Conservation (phyloP, 1,284 basidiomycete genomes). For the Ustilago bromivora region DNA sequence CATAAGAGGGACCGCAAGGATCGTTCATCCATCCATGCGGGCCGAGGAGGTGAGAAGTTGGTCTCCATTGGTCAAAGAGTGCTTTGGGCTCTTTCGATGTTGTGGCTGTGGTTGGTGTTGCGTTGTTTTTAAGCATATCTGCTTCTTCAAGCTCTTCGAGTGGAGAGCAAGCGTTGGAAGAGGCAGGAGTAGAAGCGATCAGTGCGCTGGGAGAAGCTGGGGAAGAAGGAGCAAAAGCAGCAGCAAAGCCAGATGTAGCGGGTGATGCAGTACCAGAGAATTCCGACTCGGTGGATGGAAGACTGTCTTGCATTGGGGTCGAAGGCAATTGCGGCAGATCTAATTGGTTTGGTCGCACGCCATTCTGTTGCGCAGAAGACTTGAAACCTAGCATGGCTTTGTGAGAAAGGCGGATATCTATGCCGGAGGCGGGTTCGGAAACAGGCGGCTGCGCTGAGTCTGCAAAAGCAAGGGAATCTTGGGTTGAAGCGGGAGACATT, state of each 20-base stretch:
- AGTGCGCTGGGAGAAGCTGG: constrained; percentile 10
- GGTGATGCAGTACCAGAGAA: constrained; percentile 19
- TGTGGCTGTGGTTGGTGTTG: background rate
- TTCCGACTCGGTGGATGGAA: constrained; percentile 16
- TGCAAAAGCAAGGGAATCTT: constrained; percentile 6
- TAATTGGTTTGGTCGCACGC: constrained; percentile 13
- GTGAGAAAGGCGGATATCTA: background rate
- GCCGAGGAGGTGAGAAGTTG: constrained; percentile 52
- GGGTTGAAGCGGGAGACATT: constrained; percentile 29
- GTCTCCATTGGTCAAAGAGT: constrained; percentile 49
- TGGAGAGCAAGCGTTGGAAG: constrained; percentile 24
- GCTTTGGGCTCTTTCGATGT: background rate
- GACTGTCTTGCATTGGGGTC: background rate
- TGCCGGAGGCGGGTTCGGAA: background rate
- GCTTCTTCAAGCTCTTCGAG: constrained; percentile 19
- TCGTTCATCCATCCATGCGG: constrained; percentile 64
- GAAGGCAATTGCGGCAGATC: constrained; percentile 15
- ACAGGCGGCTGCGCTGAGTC: background rate
- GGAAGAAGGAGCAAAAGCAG: constrained; percentile 11
- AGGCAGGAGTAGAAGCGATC: constrained; percentile 24
- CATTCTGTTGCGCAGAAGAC: background rate
- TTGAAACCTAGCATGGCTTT: background rate
- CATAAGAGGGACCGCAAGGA: constrained; percentile 55
- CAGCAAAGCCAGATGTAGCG: constrained; percentile 13
- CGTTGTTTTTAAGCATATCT: constrained; percentile 23